Evolutionary conservation across 1,284 basidiomycete genomes (phyloP), one percentile per base, ranked within the genome.

Genomic region (Ganoderma boninense): DNA sequence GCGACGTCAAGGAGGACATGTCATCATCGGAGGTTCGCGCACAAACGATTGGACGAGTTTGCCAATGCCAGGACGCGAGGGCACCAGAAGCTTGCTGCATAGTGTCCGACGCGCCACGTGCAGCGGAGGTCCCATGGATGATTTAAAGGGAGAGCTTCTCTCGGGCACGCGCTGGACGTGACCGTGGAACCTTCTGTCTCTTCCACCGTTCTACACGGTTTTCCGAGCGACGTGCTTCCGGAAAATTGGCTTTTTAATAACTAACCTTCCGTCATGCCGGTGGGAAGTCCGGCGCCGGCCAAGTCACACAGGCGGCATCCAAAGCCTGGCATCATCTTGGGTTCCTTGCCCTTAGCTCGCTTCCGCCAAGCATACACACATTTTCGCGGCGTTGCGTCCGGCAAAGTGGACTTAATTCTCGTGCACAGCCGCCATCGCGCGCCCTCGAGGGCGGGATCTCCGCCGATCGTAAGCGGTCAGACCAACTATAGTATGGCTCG

Each of bases 61-160:
- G 57, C 29, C 46, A 49, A 40, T 11, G 38, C 8, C 26, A 32
- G 54, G n/a, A 60, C 20, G 20, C 20, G 57, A 60, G 7, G 56
- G 18, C 35, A 35, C 57, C 57, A 60, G 57, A 40, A 60, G 57
- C 35, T 29, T 32, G n/a, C 20, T 18, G 49, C 13, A 0, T 20
- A 18, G 57, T 60, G 29, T 57, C 54, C 54, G 54, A 35, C 10
- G 20, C 3, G 57, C 26, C 57, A 59, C 57, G 38, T 60, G 57
- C 16, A 60, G 35, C 35, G 57, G 57, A 40, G 57, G 57, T 20
- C 20, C 20, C 20, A 60, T 35, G 29, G 38, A 40, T 10, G 35
- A 40, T 40, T 40, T 68, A 63, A 62, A 49, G 69, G 72, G 70
- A 60, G 18, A 23, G 66, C 69, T 73, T 69, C 68, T 71, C 69